Conservation (phyloP, 106 monocot species). For the Apostasia ramifera region DNA sequence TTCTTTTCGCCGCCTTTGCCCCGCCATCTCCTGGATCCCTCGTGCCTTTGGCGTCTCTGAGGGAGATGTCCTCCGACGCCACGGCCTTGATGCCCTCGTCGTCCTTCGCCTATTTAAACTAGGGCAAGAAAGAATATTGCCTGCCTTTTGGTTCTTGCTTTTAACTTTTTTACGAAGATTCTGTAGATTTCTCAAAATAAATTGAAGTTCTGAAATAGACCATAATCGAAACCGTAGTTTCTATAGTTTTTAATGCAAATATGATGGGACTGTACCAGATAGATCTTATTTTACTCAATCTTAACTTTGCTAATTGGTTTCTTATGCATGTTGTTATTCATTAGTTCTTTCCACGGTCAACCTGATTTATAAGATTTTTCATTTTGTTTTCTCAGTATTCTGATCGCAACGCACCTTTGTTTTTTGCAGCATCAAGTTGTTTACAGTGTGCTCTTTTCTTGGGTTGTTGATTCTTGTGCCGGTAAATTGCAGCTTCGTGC, state of each 20-base stretch:
- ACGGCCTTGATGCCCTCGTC: constrained; percentile 65
- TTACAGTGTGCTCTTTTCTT: constrained; percentile 51
- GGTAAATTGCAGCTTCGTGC: constrained; percentile 38
- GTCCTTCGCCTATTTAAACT: constrained; percentile 72
- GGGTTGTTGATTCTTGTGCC: constrained; percentile 69
- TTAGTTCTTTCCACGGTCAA: no score
- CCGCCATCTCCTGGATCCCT: constrained; percentile 60
- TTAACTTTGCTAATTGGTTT: no score
- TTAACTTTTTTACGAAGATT: no score
- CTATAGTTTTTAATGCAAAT: no score
- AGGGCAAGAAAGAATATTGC: constrained; percentile 24
- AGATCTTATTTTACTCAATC: no score
- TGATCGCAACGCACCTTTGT: neutral
- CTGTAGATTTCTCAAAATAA: no score
- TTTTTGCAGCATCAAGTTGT: constrained; percentile 51
- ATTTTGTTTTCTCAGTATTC: neutral
- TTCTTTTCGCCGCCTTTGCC: constrained; percentile 27
- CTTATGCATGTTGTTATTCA: no score
- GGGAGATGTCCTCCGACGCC: constrained; percentile 37
- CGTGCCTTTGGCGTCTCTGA: constrained; percentile 41
- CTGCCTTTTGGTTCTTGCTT: no score
- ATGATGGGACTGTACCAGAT: no score
- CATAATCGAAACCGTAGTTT: no score
- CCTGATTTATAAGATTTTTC: no score
- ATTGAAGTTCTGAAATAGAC: no score